Evolutionary conservation across 2,329 filamentous ascomycete genomes (phyloP).

Genomic region (Trichoderma atrobrunneum): DNA sequence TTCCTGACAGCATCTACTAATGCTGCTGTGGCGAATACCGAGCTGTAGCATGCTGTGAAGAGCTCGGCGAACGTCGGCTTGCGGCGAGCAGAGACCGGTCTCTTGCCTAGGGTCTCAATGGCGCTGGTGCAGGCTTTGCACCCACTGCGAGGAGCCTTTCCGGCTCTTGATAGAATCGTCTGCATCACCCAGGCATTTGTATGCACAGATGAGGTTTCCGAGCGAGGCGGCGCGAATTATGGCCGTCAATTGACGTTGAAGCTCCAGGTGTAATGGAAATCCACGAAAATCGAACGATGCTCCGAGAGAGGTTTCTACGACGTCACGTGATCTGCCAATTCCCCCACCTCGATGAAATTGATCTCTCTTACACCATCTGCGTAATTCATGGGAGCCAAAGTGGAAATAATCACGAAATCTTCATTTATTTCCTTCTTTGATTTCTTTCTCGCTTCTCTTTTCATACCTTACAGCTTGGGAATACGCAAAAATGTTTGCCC

Average conservation of each 20-base stretch:
- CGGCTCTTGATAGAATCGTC: constrained; percentile 64
- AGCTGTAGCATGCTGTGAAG: constrained; percentile 66
- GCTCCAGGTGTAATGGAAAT: not conserved
- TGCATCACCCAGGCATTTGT: constrained; percentile 56
- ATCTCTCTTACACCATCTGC: not conserved
- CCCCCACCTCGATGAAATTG: not conserved
- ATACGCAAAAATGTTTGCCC: constrained; percentile 57
- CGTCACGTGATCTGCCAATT: constrained; percentile 17
- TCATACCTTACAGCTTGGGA: not conserved
- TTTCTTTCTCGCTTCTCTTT: not conserved
- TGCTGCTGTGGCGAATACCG: constrained; percentile 63
- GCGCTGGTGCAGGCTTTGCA: constrained; percentile 59
- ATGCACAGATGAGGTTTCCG: not conserved
- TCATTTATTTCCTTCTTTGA: not conserved
- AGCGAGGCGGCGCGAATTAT: not conserved
- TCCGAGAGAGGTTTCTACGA: not conserved
- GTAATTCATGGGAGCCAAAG: not conserved
- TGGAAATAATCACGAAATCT: not conserved
- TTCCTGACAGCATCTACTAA: constrained; percentile 61
- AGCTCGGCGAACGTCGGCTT: constrained; percentile 52
- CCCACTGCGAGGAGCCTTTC: constrained; percentile 60
- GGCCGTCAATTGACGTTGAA: constrained; percentile 14
- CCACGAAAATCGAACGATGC: constrained; percentile 17
- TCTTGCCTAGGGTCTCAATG: constrained; percentile 47
- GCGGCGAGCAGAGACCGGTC: constrained; percentile 50